Percentiles rank a stretch among this genome's conserved stretches.
These are phyloP conservation scores for Oropetium thomaeum DNA, from an alignment of 176 grass and related monocot genomes.

Conservation along the genomic window DNA sequence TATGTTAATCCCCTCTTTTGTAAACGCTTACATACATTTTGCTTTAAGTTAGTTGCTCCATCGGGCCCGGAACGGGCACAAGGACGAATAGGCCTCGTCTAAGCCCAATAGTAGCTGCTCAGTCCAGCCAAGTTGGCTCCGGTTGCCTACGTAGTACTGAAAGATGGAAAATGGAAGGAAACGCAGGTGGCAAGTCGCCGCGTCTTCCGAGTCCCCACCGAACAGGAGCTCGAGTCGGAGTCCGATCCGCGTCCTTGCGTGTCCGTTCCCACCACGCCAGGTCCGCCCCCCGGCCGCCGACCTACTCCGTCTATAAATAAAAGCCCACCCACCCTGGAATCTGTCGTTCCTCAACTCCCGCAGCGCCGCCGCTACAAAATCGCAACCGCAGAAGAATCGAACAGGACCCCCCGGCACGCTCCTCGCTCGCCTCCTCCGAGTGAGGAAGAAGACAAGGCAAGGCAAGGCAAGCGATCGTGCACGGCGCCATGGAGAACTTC, in stretches of 20 bases:
- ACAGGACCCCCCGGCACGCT: background rate
- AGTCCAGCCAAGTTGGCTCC: no score
- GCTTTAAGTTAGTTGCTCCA: no score
- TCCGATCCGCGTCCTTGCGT: background rate
- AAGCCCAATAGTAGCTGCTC: background rate
- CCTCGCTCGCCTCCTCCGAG: no score
- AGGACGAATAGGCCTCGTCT: background rate
- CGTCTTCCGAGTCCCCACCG: background rate
- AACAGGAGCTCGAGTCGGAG: background rate
- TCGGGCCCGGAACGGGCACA: no score
- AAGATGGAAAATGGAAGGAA: no score
- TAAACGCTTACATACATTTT: no score
- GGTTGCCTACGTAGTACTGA: background rate
- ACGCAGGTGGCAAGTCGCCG: background rate
- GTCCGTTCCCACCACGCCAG: background rate
- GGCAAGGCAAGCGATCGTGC: background rate
- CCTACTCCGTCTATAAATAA: conserved; percentile 33
- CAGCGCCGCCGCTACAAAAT: background rate
- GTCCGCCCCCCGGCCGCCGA: conserved; percentile 5
- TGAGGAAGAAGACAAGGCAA: background rate
- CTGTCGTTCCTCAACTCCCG: background rate
- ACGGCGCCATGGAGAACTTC: background rate
- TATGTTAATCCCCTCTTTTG: no score
- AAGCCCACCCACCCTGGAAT: background rate
- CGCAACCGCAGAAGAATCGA: background rate